Evolutionary conservation across 345 rosid species (phyloP), one percentile per base, ranked within the genome.

Genomic region (Bretschneidera sinensis): DNA sequence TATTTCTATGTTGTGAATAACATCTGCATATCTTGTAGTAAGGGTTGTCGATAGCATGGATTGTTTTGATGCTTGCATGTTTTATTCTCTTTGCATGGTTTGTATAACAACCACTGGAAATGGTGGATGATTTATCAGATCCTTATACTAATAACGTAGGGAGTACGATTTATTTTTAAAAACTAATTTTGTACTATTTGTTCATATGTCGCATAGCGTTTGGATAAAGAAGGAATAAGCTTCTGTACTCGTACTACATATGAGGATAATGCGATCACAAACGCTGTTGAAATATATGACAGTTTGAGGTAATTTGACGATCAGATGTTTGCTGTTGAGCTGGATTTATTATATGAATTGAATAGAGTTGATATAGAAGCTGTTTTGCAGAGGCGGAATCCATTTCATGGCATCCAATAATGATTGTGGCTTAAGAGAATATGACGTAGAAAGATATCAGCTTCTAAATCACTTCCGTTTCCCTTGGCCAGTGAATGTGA

Each of bases 401-500:
- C 69, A 67, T 66, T 82, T 85, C 57, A 74, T 76, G 73, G 81
- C 80, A 21, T 71, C 91, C 23, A 85, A 78, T 68, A 85, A 82
- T 39, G 85, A 85, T 61, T 72, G 70, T 57, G 73, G 79, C 7
- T 9, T 78, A 24, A 76, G 81, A 68, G 85, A 78, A 50, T 85
- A 67, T 72, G 87, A 85, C 55, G 50, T 75, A 64, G 85, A 82
- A 70, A 70, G 71, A 56, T 85, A 61, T 74, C 83, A 80, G 68
- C 80, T 76, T 23, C 33, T 74, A 61, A 82, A 80, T 52, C 81
- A 76, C 63, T 68, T 70, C 33, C 61, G 51, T 33, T 78, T 79
- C 64, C 81, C 78, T 16, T 85, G 90, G 90, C 82, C 90, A 34
- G 87, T 85, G 60, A 85, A 85, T 76, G 87, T 82, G 59, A 74